Conservation (phyloP, 305 asterid genomes). For the Caryopteris hybrid region DNA sequence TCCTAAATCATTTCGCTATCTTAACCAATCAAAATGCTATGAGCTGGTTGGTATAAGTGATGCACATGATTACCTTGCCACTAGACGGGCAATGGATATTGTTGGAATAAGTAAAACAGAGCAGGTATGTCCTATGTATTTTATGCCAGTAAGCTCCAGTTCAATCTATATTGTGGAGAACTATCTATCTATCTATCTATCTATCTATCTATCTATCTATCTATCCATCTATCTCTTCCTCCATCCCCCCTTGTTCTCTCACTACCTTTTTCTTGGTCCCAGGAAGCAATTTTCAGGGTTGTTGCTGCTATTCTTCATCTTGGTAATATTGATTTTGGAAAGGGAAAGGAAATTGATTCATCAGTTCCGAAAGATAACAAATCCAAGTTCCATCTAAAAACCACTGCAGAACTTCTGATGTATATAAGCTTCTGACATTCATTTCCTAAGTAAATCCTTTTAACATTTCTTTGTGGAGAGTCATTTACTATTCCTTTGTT, state of each 20-base stretch:
- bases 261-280: constrained; percentile 20
- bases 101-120: constrained; percentile 90
- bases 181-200: not conserved
- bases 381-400: constrained; percentile 82
- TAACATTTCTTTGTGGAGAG: constrained; percentile 26
- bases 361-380: constrained; percentile 79
- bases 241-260: constrained; percentile 13
- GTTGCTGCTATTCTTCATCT: constrained; percentile 94
- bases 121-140: constrained; percentile 49
- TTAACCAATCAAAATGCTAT: constrained; percentile 90
- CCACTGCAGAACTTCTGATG: constrained; percentile 89
- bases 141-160: not conserved
- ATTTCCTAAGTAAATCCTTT: constrained; percentile 24
- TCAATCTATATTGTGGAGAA: not conserved
- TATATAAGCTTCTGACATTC: constrained; percentile 37
- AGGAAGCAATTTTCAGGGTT: constrained; percentile 98
- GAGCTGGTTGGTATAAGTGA: constrained; percentile 84
- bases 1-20: constrained; percentile 89
- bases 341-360: constrained; percentile 91
- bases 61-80: constrained; percentile 90
- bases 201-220: not conserved
- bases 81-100: constrained; percentile 96
- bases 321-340: constrained; percentile 87
- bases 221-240: no score
- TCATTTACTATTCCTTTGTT: constrained; percentile 27